Conservation (phyloP, 23 red algal species). For the Gracilaria gracilis region DNA sequence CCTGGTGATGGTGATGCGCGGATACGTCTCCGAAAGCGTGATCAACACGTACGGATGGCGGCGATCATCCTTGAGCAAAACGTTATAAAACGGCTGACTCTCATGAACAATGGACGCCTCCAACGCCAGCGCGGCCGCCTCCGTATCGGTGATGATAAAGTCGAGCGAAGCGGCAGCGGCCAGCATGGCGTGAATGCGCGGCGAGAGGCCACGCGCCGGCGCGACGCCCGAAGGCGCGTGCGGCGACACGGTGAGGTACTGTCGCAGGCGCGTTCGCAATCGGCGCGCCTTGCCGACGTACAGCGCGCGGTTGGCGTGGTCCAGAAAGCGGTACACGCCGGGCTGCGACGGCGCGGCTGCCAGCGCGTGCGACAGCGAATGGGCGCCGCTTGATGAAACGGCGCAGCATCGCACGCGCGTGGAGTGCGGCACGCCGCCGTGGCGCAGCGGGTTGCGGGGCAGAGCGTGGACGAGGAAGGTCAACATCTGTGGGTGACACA, state of each 20-base stretch:
- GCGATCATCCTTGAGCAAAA: constrained; percentile 85
- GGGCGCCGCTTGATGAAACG: neutral
- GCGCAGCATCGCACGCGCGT: neutral
- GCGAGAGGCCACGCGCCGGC: constrained; percentile 14
- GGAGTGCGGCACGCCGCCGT: neutral
- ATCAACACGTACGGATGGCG: constrained; percentile 80
- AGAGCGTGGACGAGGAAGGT: neutral
- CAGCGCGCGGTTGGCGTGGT: constrained; percentile 15
- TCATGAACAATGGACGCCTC: constrained; percentile 76
- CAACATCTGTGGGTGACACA: neutral
- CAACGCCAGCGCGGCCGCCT: constrained; percentile 83
- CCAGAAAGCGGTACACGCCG: constrained; percentile 78
- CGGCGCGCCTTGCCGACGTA: constrained; percentile 80
- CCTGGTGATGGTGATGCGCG: constrained; percentile 61
- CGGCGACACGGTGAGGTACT: constrained; percentile 46
- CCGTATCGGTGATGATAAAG: constrained; percentile 62
- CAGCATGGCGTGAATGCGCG: constrained; percentile 54
- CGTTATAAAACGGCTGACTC: constrained; percentile 69
- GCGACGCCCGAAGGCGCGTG: neutral
- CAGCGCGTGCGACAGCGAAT: constrained; percentile 36
- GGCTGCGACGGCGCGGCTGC: constrained; percentile 51
- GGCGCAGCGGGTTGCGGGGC: too few relatives aligned
- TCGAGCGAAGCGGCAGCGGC: constrained; percentile 39
- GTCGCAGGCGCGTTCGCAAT: constrained; percentile 65
- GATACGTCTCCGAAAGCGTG: constrained; percentile 76